Evolutionary conservation across 768 basidiomycete genomes (phyloP).

Genomic region (Pisolithus sp.): DNA sequence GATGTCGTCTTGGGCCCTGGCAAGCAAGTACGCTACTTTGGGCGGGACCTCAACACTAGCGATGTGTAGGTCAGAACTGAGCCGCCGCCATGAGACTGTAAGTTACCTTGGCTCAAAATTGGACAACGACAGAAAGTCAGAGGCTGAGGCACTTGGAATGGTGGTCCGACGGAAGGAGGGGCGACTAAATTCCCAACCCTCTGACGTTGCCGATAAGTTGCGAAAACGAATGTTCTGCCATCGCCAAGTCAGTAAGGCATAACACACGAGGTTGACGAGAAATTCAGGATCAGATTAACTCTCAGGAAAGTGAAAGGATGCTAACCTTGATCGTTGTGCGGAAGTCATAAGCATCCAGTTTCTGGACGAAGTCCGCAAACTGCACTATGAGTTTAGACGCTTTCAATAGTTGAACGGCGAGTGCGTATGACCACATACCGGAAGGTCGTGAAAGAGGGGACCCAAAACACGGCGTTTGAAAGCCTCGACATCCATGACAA

Average conservation of each 20-base stretch:
- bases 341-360: background rate
- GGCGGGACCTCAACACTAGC: background rate
- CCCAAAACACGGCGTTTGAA: background rate
- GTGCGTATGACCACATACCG: background rate
- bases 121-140: background rate
- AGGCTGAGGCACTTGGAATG: background rate
- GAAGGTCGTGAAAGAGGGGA: background rate
- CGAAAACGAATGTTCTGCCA: background rate
- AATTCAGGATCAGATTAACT: no score
- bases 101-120: background rate
- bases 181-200: conserved; percentile 4
- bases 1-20: background rate
- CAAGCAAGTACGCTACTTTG: background rate
- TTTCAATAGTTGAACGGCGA: background rate
- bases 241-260: background rate
- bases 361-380: conserved; percentile 3
- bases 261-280: no score
- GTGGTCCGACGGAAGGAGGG: background rate
- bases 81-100: no score
- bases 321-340: conserved; percentile 1
- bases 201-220: background rate
- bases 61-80: background rate
- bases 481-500: conserved; percentile 2
- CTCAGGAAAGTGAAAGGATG: background rate
- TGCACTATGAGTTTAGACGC: background rate